Percentiles rank a stretch among this genome's conserved stretches.
These are phyloP conservation scores for Pseudomicrostroma phylloplanum DNA, from an alignment of 1,284 basidiomycete species.

Conservation along the genomic window DNA sequence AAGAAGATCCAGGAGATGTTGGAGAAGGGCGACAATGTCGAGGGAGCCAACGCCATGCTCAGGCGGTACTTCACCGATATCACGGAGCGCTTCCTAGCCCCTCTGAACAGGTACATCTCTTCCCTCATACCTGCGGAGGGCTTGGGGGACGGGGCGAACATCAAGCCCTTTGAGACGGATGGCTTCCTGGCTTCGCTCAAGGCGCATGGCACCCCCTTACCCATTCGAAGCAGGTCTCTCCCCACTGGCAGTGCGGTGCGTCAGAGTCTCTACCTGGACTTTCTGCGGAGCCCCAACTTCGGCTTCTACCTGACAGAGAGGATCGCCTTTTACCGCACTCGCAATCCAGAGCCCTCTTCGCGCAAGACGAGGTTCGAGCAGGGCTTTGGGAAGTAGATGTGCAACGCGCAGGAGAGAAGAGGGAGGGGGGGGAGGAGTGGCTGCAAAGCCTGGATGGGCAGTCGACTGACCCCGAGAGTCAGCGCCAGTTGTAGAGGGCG, in stretches of 20 bases:
- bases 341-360: neutral
- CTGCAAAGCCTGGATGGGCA: no score
- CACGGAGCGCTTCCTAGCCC: slow-evolving; percentile 81
- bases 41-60: slow-evolving; percentile 56
- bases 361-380: slow-evolving; percentile 5
- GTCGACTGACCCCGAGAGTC: no score
- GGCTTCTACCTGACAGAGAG: slow-evolving; percentile 40
- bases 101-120: slow-evolving; percentile 85
- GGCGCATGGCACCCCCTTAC: slow-evolving; percentile 59
- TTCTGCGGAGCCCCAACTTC: slow-evolving; percentile 43
- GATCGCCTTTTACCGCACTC: slow-evolving; percentile 11
- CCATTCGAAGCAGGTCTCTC: slow-evolving; percentile 42
- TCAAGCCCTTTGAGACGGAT: slow-evolving; percentile 66
- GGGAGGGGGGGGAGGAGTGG: no score
- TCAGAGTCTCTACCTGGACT: slow-evolving; percentile 40
- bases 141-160: slow-evolving; percentile 26
- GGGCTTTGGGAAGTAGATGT: no score
- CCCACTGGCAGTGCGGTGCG: slow-evolving; percentile 35
- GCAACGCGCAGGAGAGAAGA: no score
- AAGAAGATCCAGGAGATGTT: slow-evolving; percentile 56
- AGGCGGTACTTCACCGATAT: slow-evolving; percentile 79
- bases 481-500: no score
- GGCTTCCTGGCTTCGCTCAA: slow-evolving; percentile 78
- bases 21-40: slow-evolving; percentile 46
- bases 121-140: slow-evolving; percentile 52